These are phyloP conservation scores for Candida coleopterorum DNA, from an alignment of 805 yeast species.

Conservation along the genomic window DNA sequence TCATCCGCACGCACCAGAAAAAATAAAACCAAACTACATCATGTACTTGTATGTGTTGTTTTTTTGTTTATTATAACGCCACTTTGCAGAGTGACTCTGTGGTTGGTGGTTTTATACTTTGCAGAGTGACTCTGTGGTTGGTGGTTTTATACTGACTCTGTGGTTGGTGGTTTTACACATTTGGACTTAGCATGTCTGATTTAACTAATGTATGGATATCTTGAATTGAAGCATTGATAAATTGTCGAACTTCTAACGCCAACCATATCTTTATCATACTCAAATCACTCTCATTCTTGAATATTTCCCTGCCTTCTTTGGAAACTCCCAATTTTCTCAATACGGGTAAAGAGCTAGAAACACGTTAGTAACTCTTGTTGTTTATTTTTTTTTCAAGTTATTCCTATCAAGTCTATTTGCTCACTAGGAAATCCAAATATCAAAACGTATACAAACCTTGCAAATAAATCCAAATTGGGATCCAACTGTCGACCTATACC, in stretches of 20 bases:
- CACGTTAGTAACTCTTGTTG: slow-evolving; percentile 16
- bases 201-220: slow-evolving; percentile 48
- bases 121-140: neutral
- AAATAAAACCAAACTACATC: too few relatives aligned
- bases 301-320: slow-evolving; percentile 59
- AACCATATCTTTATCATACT: slow-evolving; percentile 90
- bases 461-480: slow-evolving; percentile 89
- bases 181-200: slow-evolving; percentile 44
- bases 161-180: too few relatives aligned
- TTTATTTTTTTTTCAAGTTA: too few relatives aligned
- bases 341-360: slow-evolving; percentile 70
- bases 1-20: too few relatives aligned
- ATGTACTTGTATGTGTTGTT: too few relatives aligned
- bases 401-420: slow-evolving; percentile 5
- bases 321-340: slow-evolving; percentile 71
- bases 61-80: too few relatives aligned
- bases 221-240: slow-evolving; percentile 76
- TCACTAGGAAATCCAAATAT: slow-evolving; percentile 40
- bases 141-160: too few relatives aligned
- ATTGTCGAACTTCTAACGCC: slow-evolving; percentile 82
- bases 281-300: slow-evolving; percentile 54
- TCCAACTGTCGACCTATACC: slow-evolving; percentile 95
- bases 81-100: too few relatives aligned
- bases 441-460: slow-evolving; percentile 75
- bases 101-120: too few relatives aligned